phyloP scores from a whole-genome alignment of 129 eudicot genomes.

The Flaveria brownii region DNA sequence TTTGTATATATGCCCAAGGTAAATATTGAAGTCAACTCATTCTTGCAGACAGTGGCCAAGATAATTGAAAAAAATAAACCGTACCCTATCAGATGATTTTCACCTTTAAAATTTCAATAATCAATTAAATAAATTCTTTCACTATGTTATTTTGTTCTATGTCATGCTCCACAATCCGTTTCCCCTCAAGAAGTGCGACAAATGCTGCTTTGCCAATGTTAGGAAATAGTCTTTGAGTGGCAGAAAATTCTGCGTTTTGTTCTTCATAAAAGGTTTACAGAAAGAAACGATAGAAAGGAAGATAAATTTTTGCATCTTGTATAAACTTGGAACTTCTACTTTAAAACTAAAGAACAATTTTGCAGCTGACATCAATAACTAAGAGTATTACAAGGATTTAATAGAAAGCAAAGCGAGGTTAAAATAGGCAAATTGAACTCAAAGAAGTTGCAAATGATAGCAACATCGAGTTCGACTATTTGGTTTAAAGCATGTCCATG shows the following conservation, averaged over 20 bases:
- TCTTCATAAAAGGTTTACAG: too few relatives aligned
- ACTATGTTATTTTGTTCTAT: not conserved
- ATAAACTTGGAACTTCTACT: not conserved
- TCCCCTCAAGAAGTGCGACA: not conserved
- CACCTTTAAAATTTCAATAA: not conserved
- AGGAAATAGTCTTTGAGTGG: not conserved
- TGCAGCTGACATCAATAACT: not conserved
- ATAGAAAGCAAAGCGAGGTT: too few relatives aligned
- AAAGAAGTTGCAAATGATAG: too few relatives aligned
- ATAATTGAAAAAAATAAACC: not conserved
- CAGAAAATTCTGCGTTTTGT: not conserved
- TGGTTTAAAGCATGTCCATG: too few relatives aligned
- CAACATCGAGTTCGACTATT: too few relatives aligned
- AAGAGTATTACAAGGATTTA: too few relatives aligned
- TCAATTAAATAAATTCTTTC: not conserved
- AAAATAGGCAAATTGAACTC: too few relatives aligned
- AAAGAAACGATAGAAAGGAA: not conserved
- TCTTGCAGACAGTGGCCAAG: not conserved
- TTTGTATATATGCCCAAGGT: not conserved
- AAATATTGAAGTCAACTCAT: not conserved
- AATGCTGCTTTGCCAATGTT: not conserved
- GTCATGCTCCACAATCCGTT: not conserved
- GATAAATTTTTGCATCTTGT: not conserved
- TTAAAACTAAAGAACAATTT: not conserved
- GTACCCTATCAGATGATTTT: not conserved